Evolutionary conservation across 1,284 basidiomycete genomes (phyloP).

Genomic region (Athelia psychrophila): DNA sequence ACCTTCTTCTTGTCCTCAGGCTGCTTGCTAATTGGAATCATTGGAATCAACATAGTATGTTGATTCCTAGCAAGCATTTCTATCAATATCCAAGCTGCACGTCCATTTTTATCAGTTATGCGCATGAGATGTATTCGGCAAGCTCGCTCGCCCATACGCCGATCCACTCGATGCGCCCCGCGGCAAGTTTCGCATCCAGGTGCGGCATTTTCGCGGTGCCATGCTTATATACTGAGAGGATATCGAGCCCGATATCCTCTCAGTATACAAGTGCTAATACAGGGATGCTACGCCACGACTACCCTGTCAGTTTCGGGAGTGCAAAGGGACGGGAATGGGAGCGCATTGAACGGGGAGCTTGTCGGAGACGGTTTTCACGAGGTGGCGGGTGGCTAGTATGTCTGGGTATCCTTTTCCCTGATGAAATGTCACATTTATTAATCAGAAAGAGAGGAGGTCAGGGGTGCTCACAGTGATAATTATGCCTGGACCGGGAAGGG

Average conservation of each 20-base stretch:
- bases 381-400: slow-evolving; percentile 79
- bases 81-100: background rate
- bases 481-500: slow-evolving; percentile 57
- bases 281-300: slow-evolving; percentile 49
- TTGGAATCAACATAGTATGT: no score
- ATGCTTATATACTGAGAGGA: slow-evolving; percentile 81
- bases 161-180: slow-evolving; percentile 71
- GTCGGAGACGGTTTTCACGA: slow-evolving; percentile 70
- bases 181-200: slow-evolving; percentile 60
- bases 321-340: no score
- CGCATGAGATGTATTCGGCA: slow-evolving; percentile 42
- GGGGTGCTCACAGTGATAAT: slow-evolving; percentile 61
- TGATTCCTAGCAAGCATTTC: no score
- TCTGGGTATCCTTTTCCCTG: slow-evolving; percentile 96
- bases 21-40: slow-evolving; percentile 66
- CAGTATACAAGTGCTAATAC: slow-evolving; percentile 83
- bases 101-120: background rate
- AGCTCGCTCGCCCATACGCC: slow-evolving; percentile 76
- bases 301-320: no score
- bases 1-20: slow-evolving; percentile 81
- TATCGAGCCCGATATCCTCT: slow-evolving; percentile 88
- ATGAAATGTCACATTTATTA: background rate
- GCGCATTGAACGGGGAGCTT: no score
- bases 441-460: background rate
- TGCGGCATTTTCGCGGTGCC: slow-evolving; percentile 64